phyloP scores from a whole-genome alignment of 2,329 filamentous ascomycete genomes.

The Capronia americana region DNA sequence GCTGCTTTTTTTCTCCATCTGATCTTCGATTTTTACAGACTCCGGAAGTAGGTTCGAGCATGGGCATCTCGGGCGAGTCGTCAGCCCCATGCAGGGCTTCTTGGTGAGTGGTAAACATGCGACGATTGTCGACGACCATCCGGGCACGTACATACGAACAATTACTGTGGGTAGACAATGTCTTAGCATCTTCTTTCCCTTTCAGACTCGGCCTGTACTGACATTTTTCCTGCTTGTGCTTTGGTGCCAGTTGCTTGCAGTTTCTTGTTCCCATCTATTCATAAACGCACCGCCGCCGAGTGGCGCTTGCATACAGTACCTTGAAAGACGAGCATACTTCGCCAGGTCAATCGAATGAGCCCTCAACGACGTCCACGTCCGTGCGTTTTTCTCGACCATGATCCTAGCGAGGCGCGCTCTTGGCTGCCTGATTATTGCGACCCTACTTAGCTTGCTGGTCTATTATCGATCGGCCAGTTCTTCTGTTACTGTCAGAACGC shows the following conservation, averaged over 20 bases:
- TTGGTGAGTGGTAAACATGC: constrained; percentile 1
- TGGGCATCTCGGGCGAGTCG: neutral
- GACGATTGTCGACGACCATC: neutral
- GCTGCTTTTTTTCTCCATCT: neutral
- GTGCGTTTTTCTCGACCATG: constrained; percentile 30
- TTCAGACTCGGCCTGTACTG: neutral
- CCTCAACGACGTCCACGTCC: constrained; percentile 13
- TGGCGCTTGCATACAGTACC: neutral
- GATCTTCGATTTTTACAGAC: neutral
- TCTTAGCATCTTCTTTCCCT: neutral
- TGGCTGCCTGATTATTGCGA: constrained; percentile 26
- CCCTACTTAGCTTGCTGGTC: constrained; percentile 22
- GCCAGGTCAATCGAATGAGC: constrained; percentile 22
- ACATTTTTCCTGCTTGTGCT: neutral
- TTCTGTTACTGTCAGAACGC: constrained; percentile 26
- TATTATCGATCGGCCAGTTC: constrained; percentile 30
- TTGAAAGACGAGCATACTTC: neutral
- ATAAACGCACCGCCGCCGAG: neutral
- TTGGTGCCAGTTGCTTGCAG: constrained; percentile 5
- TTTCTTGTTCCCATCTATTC: neutral
- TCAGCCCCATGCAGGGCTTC: neutral
- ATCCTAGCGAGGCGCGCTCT: constrained; percentile 28
- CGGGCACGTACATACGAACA: neutral
- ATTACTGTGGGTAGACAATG: neutral
- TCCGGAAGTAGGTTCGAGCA: neutral